Evolutionary conservation across 495 filamentous ascomycete genomes (phyloP), one percentile per base, ranked within the genome.

Genomic region (Penicillium goetzii): DNA sequence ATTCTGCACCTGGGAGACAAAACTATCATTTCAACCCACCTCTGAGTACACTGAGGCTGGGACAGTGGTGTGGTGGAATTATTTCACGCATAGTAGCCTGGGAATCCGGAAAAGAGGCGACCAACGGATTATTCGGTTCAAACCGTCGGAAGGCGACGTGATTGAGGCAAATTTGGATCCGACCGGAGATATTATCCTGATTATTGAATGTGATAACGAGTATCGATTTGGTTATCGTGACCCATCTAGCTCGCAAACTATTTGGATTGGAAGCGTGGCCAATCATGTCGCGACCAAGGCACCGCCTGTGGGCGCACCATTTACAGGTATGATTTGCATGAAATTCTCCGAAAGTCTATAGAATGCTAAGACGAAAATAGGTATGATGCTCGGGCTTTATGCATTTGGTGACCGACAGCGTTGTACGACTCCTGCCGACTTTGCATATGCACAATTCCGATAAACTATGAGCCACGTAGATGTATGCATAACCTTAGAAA

Each of bases 341-440:
- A 23, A 58, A 11, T 8, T 15, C 26, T 4, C 21, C 32, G 11
- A 40, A 23, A 45, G 25, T 38, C 45, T 12, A 47, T 25, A 14
- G 14, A 21, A 55, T 33, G 38, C 49, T 61, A 30, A 61, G 0
- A 54, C 19, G 14, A 28, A 21, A 43, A 5, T 25, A 62, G 64
- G 64, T 15, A 67, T 79, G 71, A 79, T 81, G 79, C 59, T 80
- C 36, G 79, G 80, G 0, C 12, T 81, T 21, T 82, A 82, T 68
- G 63, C 75, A n/a, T 79, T 79, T 70, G 79, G 78, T 14, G 75
- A 80, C 38, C 63, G 70, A 0, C 76, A 81, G 38, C 59, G 68
- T n/a, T 76, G 73, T 41, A 61, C 77, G 41, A 65, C 58, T 19
- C 77, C 80, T 9, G 80, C 79, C 2, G 80, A 81, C 53, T 81